Percentiles rank a stretch among this genome's conserved stretches.
These are phyloP conservation scores for Cyclotella distinguenda DNA, from an alignment of 108 stramenopile genomes.

Conservation along the genomic window DNA sequence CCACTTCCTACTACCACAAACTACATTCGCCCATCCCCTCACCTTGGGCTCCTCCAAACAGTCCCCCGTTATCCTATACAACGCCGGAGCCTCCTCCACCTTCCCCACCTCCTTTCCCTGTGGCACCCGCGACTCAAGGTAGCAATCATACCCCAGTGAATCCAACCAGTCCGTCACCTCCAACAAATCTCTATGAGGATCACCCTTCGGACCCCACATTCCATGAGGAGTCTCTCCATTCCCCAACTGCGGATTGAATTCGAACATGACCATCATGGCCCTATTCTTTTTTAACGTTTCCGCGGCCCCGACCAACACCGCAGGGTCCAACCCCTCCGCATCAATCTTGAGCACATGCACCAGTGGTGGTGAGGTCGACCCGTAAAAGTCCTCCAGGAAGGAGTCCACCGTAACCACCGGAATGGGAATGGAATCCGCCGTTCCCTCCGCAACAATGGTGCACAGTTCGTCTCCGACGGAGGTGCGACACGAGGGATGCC, in stretches of 20 bases:
- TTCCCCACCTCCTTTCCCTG: constrained; percentile 8
- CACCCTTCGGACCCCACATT: constrained; percentile 33
- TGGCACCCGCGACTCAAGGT: constrained; percentile 28
- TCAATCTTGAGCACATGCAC: constrained; percentile 43
- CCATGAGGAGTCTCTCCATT: constrained; percentile 35
- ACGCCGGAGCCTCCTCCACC: constrained; percentile 23
- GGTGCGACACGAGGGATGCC: constrained; percentile 26
- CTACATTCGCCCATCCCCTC: constrained; percentile 45
- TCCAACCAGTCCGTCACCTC: constrained; percentile 26
- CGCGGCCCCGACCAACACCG: constrained; percentile 21
- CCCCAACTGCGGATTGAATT: constrained; percentile 39
- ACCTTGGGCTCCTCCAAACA: constrained; percentile 38
- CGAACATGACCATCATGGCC: constrained; percentile 43
- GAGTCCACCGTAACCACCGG: constrained; percentile 37
- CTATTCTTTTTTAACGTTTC: constrained; percentile 14
- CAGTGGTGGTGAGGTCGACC: constrained; percentile 2
- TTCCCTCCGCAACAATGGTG: constrained; percentile 31
- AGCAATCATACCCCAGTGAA: constrained; percentile 30
- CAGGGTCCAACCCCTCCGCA: constrained; percentile 41
- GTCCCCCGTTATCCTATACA: constrained; percentile 42
- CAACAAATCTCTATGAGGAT: constrained; percentile 20
- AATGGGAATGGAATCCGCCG: constrained; percentile 29
- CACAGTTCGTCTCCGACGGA: constrained; percentile 37
- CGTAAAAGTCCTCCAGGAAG: constrained; percentile 21
- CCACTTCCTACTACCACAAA: constrained; percentile 41